phyloP scores from a whole-genome alignment of 2,329 filamentous ascomycete genomes.

The Cladosporium sp. region DNA sequence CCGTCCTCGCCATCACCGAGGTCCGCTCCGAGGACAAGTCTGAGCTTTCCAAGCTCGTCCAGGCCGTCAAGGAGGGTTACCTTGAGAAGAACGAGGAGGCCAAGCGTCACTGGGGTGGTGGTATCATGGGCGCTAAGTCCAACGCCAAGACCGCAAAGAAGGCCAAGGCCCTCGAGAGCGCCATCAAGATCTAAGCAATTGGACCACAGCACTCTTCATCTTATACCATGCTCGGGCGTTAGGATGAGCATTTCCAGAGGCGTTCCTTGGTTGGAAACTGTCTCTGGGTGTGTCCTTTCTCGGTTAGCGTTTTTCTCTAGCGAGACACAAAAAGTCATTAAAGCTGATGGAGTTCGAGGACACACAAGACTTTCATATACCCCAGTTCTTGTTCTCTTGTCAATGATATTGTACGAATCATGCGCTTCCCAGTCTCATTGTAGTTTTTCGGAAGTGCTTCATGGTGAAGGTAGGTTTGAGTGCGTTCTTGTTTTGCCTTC shows the following conservation, averaged over 20 bases:
- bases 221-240: constrained; percentile 19
- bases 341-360: constrained; percentile 20
- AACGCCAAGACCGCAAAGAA: constrained; percentile 76
- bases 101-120: constrained; percentile 96
- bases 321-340: constrained; percentile 19
- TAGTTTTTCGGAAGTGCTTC: background rate
- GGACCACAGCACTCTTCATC: constrained; percentile 6
- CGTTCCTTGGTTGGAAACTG: constrained; percentile 18
- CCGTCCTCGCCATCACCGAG: constrained; percentile 93
- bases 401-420: constrained; percentile 17
- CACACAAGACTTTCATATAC: constrained; percentile 20
- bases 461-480: background rate
- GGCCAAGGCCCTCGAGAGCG: constrained; percentile 87
- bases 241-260: constrained; percentile 19
- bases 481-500: background rate
- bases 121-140: constrained; percentile 98
- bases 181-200: constrained; percentile 86
- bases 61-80: constrained; percentile 97
- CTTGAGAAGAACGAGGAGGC: constrained; percentile 90
- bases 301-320: constrained; percentile 19
- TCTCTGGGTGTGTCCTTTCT: constrained; percentile 19
- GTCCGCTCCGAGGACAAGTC: constrained; percentile 97
- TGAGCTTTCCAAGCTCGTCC: constrained; percentile 95
- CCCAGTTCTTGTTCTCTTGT: constrained; percentile 16
- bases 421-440: background rate